phyloP scores from a whole-genome alignment of 129 eudicot genomes.

The Lonicera japonica region DNA sequence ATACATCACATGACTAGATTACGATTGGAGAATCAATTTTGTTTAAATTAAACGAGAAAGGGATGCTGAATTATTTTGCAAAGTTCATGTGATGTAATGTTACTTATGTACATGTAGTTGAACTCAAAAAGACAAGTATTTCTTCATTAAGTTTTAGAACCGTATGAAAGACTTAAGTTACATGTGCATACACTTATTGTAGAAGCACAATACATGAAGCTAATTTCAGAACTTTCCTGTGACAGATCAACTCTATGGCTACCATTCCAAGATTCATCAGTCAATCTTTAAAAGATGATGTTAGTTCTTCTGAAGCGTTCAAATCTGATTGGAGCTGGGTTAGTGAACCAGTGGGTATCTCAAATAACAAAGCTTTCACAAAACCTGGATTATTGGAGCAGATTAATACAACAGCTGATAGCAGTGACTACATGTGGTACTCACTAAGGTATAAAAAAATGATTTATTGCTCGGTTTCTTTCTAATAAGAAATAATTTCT shows the following conservation, averaged over 20 bases:
- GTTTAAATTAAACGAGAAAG: too few species aligned
- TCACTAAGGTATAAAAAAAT: constrained; percentile 59
- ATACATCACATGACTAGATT: too few species aligned
- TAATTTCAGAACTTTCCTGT: background rate
- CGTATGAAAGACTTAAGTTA: too few species aligned
- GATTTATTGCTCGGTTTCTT: background rate
- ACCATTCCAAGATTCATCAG: constrained; percentile 43
- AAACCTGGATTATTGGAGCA: constrained; percentile 68
- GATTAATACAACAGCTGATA: constrained; percentile 89
- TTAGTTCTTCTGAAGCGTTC: constrained; percentile 32
- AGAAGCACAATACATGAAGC: constrained; percentile 1
- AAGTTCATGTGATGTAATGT: too few species aligned
- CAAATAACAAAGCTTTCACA: constrained; percentile 48
- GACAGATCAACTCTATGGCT: constrained; percentile 71
- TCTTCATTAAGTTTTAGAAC: too few species aligned
- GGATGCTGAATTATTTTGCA: too few species aligned
- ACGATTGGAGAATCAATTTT: background rate
- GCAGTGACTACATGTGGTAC: constrained; percentile 91
- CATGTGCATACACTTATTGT: too few species aligned
- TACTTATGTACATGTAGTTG: too few species aligned
- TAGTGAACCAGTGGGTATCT: constrained; percentile 80
- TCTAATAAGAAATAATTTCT: background rate
- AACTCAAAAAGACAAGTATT: too few species aligned
- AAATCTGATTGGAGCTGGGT: constrained; percentile 70
- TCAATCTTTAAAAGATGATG: constrained; percentile 31